A percentile compares a stretch with the other conserved stretches of the same genome.
These are phyloP conservation scores for Calonectria naviculata DNA, from an alignment of 2,329 filamentous ascomycete species.

Conservation along the genomic window DNA sequence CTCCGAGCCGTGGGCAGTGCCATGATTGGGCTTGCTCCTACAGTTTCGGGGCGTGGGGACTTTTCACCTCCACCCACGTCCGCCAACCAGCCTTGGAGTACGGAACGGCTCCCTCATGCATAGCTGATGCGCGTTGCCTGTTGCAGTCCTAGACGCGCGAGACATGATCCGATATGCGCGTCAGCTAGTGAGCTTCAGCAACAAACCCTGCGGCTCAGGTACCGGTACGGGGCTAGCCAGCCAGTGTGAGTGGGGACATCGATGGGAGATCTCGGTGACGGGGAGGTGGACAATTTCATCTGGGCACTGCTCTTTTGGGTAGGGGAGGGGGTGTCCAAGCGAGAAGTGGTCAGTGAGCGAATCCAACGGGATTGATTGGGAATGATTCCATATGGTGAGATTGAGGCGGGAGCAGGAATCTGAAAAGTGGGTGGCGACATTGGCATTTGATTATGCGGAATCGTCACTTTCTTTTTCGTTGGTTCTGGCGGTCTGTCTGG, in stretches of 20 bases:
- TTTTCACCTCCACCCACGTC: constrained; percentile 7
- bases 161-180: constrained; percentile 46
- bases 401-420: neutral
- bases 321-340: neutral
- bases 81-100: constrained; percentile 12
- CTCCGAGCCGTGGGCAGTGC: constrained; percentile 34
- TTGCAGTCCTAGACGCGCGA: constrained; percentile 44
- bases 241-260: constrained; percentile 31
- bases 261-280: constrained; percentile 39
- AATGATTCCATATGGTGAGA: constrained; percentile 7
- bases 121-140: constrained; percentile 42
- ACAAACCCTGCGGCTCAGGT: constrained; percentile 38
- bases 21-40: constrained; percentile 35
- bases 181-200: constrained; percentile 43
- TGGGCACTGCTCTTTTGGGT: constrained; percentile 7
- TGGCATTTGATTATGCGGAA: constrained; percentile 8
- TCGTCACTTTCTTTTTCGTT: neutral
- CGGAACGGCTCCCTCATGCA: constrained; percentile 33
- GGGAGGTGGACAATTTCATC: constrained; percentile 34
- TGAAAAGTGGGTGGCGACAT: neutral
- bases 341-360: constrained; percentile 3
- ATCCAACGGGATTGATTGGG: constrained; percentile 2
- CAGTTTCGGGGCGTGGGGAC: constrained; percentile 4
- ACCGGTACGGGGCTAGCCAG: constrained; percentile 35
- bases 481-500: constrained; percentile 6